phyloP scores from a whole-genome alignment of 495 filamentous ascomycete species.

The Trichodelitschia bisporula region DNA sequence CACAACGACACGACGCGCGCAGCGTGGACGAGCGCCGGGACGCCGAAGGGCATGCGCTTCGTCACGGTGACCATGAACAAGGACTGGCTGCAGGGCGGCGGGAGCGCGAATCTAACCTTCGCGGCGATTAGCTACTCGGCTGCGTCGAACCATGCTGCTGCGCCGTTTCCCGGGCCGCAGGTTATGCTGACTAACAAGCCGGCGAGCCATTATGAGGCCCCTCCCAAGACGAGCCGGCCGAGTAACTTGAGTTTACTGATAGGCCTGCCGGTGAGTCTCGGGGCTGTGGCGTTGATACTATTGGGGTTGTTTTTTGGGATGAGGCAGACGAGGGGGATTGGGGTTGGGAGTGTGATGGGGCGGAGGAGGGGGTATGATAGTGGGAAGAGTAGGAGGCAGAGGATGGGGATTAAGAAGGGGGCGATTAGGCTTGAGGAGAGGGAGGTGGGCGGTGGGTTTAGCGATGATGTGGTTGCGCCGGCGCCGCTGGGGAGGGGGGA shows the following conservation, averaged over 20 bases:
- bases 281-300: slow-evolving; percentile 6
- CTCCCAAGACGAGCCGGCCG: slow-evolving; percentile 3
- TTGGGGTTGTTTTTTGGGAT: slow-evolving; percentile 11
- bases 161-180: slow-evolving; percentile 5
- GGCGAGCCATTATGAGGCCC: slow-evolving; percentile 6
- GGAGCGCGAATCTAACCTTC: slow-evolving; percentile 10
- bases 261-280: slow-evolving; percentile 10
- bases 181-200: slow-evolving; percentile 8
- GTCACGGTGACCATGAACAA: slow-evolving; percentile 14
- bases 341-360: slow-evolving; percentile 11
- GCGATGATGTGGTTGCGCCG: no score
- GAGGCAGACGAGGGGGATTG: slow-evolving; percentile 11
- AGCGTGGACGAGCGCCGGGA: slow-evolving; percentile 17
- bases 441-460: not conserved
- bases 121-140: slow-evolving; percentile 3
- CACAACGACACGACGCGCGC: slow-evolving; percentile 11
- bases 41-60: slow-evolving; percentile 18
- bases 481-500: no score
- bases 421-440: slow-evolving; percentile 9
- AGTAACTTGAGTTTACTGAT: slow-evolving; percentile 9
- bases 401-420: slow-evolving; percentile 11
- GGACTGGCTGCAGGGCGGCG: slow-evolving; percentile 16
- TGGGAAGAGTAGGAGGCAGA: slow-evolving; percentile 9
- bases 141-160: slow-evolving; percentile 1
- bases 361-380: slow-evolving; percentile 7